Conservation (phyloP, 2,329 filamentous ascomycete genomes). For the Pseudogymnoascus pannorum region DNA sequence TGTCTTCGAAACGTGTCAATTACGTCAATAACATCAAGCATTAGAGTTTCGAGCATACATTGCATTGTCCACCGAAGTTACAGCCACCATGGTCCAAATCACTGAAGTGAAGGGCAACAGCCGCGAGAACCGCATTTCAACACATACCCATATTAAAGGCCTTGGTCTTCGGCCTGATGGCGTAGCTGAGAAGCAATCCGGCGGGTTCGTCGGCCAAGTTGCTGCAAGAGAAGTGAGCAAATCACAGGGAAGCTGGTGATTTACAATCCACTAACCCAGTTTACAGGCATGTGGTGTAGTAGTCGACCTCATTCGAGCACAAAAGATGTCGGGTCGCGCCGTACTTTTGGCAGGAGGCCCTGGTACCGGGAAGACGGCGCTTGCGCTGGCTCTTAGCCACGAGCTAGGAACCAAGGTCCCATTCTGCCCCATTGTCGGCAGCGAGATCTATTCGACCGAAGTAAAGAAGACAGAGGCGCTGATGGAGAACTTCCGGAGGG, state of each 20-base stretch:
- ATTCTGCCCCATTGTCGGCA: conserved; percentile 96
- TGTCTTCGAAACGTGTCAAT: background rate
- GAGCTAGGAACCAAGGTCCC: conserved; percentile 97
- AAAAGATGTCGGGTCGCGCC: conserved; percentile 95
- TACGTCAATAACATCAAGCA: background rate
- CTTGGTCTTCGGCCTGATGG: conserved; percentile 83
- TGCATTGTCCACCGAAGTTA: conserved; percentile 3
- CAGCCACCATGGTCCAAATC: conserved; percentile 68
- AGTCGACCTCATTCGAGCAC: conserved; percentile 88
- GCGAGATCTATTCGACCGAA: conserved; percentile 95
- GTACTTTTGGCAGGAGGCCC: conserved; percentile 90
- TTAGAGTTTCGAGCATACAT: conserved; percentile 1
- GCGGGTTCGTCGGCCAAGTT: conserved; percentile 85
- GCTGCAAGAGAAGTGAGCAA: conserved; percentile 72
- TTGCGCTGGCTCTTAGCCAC: conserved; percentile 91
- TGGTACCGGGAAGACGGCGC: conserved; percentile 92
- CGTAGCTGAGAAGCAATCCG: conserved; percentile 67
- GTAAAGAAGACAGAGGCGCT: conserved; percentile 99
- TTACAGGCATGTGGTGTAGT: conserved; percentile 86
- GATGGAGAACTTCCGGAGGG: conserved; percentile 98
- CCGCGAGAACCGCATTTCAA: conserved; percentile 91
- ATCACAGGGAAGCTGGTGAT: background rate
- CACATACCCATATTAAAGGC: conserved; percentile 97
- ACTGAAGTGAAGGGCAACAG: conserved; percentile 91
- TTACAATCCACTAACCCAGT: background rate